Evolutionary conservation across 2,329 filamentous ascomycete genomes (phyloP).

Genomic region (Fusarium sp.): DNA sequence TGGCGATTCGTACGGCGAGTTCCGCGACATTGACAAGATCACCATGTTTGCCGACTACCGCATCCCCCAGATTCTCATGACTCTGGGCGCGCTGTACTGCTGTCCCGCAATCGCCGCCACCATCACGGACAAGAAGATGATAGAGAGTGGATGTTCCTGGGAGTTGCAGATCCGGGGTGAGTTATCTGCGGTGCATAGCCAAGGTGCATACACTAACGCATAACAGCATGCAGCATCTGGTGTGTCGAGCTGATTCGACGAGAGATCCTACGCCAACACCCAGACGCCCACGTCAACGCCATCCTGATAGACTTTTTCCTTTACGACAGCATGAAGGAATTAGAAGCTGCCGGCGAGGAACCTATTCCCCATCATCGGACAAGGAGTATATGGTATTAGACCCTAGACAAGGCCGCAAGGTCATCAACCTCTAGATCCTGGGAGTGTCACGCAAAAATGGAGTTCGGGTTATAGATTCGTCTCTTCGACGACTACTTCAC

Average conservation of each 20-base stretch:
- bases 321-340: conserved; percentile 92
- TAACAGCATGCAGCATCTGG: conserved; percentile 89
- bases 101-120: conserved; percentile 81
- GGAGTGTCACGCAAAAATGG: conserved; percentile 10
- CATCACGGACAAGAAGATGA: conserved; percentile 72
- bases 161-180: conserved; percentile 88
- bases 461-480: conserved; percentile 37
- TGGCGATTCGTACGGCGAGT: conserved; percentile 81
- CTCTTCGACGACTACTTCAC: conserved; percentile 14
- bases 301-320: conserved; percentile 97
- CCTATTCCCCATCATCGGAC: conserved; percentile 84
- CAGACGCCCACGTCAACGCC: conserved; percentile 81
- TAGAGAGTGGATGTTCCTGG: conserved; percentile 80
- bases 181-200: conserved; percentile 16
- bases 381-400: conserved; percentile 92
- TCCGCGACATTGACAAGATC: conserved; percentile 92
- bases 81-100: conserved; percentile 85
- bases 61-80: conserved; percentile 91
- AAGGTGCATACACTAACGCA: conserved; percentile 17
- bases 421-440: conserved; percentile 16
- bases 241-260: conserved; percentile 88
- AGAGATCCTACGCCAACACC: conserved; percentile 81
- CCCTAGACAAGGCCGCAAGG: conserved; percentile 17
- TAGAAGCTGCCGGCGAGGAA: conserved; percentile 73
- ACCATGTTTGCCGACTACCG: conserved; percentile 99